Base-by-base conservation (phyloP, 352 stramenopile species). In the Pythium chondricola region DNA sequence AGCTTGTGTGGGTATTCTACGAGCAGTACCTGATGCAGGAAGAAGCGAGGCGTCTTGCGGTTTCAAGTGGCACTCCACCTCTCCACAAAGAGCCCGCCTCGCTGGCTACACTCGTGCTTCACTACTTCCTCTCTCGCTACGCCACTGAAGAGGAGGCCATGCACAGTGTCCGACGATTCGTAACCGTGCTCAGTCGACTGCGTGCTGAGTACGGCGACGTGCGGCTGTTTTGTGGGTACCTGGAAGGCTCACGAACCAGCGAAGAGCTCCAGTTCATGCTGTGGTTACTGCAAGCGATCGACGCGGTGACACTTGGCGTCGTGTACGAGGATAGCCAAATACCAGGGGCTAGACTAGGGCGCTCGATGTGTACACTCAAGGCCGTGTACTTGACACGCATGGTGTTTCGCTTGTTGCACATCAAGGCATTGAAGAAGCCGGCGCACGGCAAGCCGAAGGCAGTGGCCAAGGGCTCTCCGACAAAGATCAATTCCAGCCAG, bases 51-150 rank as follows among this genome's bases (percentile, higher is more conserved):
- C 35, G 41, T 3, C 40, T 62, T 22, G 14, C 24, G 3, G 25
- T 52, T 39, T n/a, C 11, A 24, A 43, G 36, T 48, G 53, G 39
- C 24, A 47, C n/a, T n/a, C n/a, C n/a, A n/a, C n/a, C n/a, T 21
- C 43, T 26, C 21, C 30, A 59, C 9, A 26, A 43, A n/a, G 32
- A 36, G 16, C 8, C 33, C 2, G 14, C 33, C 6, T 69, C 67
- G 0, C 37, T 83, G 6, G 38, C 65, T 4, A 47, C 56, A 0
- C 40, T 83, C 18, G 54, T 83, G 7, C 49, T 83, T 6, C 64
- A 78, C 14, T 85, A 72, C 42, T 87, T 85, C 38, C 46, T 87
- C 7, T 72, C 82, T 37, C 72, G 71, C 22, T 62, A 64, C 3
- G 33, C 50, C 8, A 50, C 29, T 20, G 73, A 83, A 14, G 11